Evolutionary conservation across 495 filamentous ascomycete species (phyloP).

Genomic region (Xylaria sp.): DNA sequence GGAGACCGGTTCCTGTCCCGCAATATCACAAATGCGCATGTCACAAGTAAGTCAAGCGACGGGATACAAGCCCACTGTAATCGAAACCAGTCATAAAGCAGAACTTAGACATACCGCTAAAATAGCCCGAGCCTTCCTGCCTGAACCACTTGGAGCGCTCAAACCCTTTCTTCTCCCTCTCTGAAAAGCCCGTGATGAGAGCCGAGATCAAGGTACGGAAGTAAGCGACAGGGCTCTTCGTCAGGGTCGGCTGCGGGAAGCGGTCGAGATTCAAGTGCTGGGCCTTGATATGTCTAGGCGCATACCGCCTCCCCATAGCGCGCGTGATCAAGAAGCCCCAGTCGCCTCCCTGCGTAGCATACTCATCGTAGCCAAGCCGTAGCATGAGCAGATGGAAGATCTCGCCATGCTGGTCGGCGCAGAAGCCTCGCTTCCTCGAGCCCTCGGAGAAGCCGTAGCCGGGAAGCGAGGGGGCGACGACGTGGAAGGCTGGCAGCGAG

Average conservation of each 20-base stretch:
- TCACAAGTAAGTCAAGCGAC: not conserved
- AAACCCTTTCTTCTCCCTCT: constrained; percentile 35
- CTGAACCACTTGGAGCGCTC: constrained; percentile 54
- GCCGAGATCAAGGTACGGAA: constrained; percentile 15
- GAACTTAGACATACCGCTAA: constrained; percentile 15
- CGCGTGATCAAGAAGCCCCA: constrained; percentile 67
- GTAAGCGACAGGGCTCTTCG: constrained; percentile 4
- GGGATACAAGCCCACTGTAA: no score
- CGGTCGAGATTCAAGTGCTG: constrained; percentile 23
- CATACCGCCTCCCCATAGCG: constrained; percentile 53
- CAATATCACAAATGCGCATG: not conserved
- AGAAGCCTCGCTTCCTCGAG: constrained; percentile 57
- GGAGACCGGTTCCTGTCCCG: not conserved
- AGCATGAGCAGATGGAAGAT: constrained; percentile 66
- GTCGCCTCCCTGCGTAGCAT: constrained; percentile 70
- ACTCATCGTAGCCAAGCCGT: constrained; percentile 64
- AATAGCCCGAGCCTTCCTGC: constrained; percentile 57
- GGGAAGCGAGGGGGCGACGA: constrained; percentile 67
- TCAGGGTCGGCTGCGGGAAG: constrained; percentile 23
- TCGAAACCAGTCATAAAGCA: no score
- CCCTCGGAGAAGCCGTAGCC: constrained; percentile 67
- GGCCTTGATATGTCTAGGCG: constrained; percentile 28
- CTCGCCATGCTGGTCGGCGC: constrained; percentile 62
- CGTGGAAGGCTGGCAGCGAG: constrained; percentile 59
- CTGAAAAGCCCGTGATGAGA: constrained; percentile 22